A percentile compares a stretch with the other conserved stretches of the same genome.
These are phyloP conservation scores for Rhynchospora breviuscula DNA, from an alignment of 176 grass and related monocot genomes.

Conservation along the genomic window DNA sequence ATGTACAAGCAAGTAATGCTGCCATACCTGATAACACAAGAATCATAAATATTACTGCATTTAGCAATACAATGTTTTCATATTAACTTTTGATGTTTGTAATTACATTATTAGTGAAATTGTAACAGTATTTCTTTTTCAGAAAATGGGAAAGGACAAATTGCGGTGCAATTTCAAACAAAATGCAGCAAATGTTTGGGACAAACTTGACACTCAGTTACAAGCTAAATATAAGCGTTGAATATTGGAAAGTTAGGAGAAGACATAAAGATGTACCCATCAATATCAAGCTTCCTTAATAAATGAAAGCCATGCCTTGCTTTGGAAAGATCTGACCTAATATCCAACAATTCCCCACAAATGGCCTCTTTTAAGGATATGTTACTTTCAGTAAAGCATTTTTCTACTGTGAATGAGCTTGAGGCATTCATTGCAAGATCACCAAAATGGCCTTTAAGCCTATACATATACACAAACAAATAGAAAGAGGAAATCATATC, in stretches of 20 bases:
- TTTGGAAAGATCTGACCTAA: constrained; percentile 59
- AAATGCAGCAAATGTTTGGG: neutral
- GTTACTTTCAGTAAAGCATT: constrained; percentile 80
- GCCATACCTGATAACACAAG: neutral
- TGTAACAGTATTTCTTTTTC: neutral
- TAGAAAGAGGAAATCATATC: neutral
- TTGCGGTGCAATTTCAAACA: neutral
- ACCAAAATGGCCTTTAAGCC: constrained; percentile 66
- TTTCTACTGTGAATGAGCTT: constrained; percentile 82
- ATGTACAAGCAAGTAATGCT: neutral
- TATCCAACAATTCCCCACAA: constrained; percentile 46
- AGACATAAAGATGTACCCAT: constrained; percentile 38
- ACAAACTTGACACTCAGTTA: neutral
- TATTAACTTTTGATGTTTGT: neutral
- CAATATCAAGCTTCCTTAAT: constrained; percentile 89
- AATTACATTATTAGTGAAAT: neutral
- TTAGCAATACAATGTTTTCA: neutral
- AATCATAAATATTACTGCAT: neutral
- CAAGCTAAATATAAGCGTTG: neutral
- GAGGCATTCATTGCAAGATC: constrained; percentile 76
- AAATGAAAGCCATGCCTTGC: constrained; percentile 79
- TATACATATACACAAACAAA: constrained; percentile 27
- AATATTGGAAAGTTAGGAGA: neutral
- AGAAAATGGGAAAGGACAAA: neutral
- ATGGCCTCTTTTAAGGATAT: constrained; percentile 80